Conservation (phyloP, 2,329 filamentous ascomycete species). For the Laburnicola sp. region DNA sequence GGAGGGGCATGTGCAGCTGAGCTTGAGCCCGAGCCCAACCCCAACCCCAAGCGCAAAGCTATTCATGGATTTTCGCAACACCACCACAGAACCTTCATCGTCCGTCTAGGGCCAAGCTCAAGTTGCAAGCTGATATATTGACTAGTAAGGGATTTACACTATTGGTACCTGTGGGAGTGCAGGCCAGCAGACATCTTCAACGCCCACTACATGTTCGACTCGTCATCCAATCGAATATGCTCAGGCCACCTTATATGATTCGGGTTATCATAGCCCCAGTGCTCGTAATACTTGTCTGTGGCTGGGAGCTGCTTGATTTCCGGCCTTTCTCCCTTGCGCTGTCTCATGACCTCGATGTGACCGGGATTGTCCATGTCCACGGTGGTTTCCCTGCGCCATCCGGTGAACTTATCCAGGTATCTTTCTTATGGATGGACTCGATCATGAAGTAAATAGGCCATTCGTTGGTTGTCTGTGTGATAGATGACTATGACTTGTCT, state of each 20-base stretch:
- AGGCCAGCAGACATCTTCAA: background rate
- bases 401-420: conserved; percentile 19
- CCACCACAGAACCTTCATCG: no score
- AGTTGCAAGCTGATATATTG: no score
- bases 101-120: no score
- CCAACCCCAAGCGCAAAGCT: background rate
- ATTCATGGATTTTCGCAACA: no score
- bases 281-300: conserved; percentile 23
- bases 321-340: conserved; percentile 13
- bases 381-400: conserved; percentile 18
- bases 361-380: conserved; percentile 20
- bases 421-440: conserved; percentile 22
- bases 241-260: conserved; percentile 20
- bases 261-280: conserved; percentile 21
- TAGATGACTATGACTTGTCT: conserved; percentile 4
- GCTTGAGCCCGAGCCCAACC: background rate
- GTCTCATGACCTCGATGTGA: conserved; percentile 20
- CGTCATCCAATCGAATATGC: conserved; percentile 12
- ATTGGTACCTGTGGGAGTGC: no score
- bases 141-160: no score
- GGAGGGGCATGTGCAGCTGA: conserved; percentile 1
- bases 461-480: background rate
- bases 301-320: conserved; percentile 20
- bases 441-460: background rate
- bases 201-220: conserved; percentile 5